A percentile compares a stretch with the other conserved stretches of the same genome.
Conservation (phyloP, 2,329 filamentous ascomycete species). For the Leptosphaerulina australis region DNA sequence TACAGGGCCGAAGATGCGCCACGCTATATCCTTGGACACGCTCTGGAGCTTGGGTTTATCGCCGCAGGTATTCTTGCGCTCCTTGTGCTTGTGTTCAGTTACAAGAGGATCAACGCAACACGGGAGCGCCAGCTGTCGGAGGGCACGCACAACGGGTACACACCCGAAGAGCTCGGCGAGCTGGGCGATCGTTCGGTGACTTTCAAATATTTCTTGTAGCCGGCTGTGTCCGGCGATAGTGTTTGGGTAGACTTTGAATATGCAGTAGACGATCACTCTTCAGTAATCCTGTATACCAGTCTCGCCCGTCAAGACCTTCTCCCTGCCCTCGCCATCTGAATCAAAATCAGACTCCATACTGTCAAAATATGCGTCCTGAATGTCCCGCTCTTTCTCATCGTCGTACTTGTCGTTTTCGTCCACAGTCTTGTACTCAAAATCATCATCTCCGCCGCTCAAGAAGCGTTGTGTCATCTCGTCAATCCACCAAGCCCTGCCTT, state of each 20-base stretch:
- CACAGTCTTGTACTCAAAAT: constrained; percentile 76
- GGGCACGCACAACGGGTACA: constrained; percentile 50
- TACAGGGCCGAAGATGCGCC: constrained; percentile 62
- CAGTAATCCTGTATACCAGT: constrained; percentile 58
- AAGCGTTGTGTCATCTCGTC: constrained; percentile 77
- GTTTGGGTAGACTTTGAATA: background rate
- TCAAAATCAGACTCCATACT: constrained; percentile 75
- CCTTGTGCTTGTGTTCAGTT: constrained; percentile 56
- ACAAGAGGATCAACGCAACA: constrained; percentile 64
- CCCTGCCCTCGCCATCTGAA: constrained; percentile 52
- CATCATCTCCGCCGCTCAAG: constrained; percentile 72
- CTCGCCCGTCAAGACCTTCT: constrained; percentile 51
- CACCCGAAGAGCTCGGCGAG: constrained; percentile 61
- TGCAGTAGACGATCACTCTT: constrained; percentile 12
- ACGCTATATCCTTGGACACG: constrained; percentile 58
- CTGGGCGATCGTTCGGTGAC: constrained; percentile 67
- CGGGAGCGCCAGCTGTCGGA: constrained; percentile 50
- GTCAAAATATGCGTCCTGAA: constrained; percentile 79
- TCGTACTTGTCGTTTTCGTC: constrained; percentile 77
- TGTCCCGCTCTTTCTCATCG: constrained; percentile 66
- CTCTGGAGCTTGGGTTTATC: constrained; percentile 59
- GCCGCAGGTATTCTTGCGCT: constrained; percentile 54
- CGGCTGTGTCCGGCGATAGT: background rate
- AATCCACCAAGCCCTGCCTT: constrained; percentile 72
- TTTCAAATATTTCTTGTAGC: constrained; percentile 65